Evolutionary conservation across 345 rosid species (phyloP).

Genomic region (Eucalyptus urophylla): DNA sequence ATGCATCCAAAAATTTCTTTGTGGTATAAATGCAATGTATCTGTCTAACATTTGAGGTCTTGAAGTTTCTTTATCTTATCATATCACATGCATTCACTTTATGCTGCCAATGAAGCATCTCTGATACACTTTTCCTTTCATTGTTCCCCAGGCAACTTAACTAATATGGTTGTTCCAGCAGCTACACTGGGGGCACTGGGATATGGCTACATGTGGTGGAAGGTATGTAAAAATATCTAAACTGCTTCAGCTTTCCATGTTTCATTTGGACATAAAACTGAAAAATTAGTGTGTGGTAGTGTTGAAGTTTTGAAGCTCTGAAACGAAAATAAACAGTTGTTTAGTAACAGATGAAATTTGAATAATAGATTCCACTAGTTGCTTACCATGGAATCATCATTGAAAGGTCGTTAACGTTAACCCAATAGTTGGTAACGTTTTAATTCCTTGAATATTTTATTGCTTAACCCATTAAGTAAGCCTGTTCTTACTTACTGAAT

Average conservation of each 20-base stretch:
- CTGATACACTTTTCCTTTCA: neutral
- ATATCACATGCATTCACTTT: neutral
- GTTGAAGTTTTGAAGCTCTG: neutral
- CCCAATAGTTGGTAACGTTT: neutral
- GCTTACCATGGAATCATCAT: neutral
- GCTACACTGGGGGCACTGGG: conserved; percentile 84
- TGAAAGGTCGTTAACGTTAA: neutral
- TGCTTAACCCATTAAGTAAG: neutral
- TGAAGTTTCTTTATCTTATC: neutral
- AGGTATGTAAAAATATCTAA: conserved; percentile 30
- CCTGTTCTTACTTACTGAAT: neutral
- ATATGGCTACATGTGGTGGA: conserved; percentile 99
- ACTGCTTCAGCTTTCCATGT: neutral
- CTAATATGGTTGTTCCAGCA: conserved; percentile 54
- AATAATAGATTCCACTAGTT: neutral
- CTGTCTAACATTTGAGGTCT: neutral
- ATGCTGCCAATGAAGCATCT: neutral
- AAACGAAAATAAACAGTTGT: neutral
- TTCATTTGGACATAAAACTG: neutral
- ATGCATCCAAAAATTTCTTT: neutral
- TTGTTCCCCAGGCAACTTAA: conserved; percentile 36
- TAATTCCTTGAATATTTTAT: neutral
- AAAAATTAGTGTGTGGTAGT: neutral
- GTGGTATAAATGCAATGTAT: neutral
- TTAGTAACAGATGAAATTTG: neutral